Base-by-base conservation (phyloP, 257 asterid genomes). In the Ajuga chamaepitys region DNA sequence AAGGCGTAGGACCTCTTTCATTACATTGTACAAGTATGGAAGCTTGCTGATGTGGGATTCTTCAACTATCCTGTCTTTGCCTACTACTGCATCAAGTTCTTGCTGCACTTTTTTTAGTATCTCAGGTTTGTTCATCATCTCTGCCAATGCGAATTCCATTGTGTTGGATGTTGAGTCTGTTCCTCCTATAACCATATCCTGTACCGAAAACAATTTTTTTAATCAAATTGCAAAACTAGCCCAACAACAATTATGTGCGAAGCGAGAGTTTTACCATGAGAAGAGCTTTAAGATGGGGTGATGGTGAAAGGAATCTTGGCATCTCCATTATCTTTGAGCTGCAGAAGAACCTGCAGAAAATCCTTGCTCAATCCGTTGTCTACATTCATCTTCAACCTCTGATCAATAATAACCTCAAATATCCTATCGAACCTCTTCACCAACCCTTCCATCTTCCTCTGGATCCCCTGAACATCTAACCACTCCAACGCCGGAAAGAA, bases 161-260 rank as follows among this genome's bases (percentile, higher is more conserved):
- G 84, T 34, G 80, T 80, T 90, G 7, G 97, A 76, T 18, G 95
- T 82, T 7, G 95, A 83, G 45, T 90, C 95, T 0, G 87, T 85
- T n/a, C 97, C 95, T 3, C 87, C 95, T 0, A 85, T 88, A 0
- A 87, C 75, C 81, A 77, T 72, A 47, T 77, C 71, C 81, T 76
- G 80, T n/a, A n/a, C n/a, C n/a, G n/a, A n/a, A n/a, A n/a, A n/a
- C n/a, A n/a, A n/a, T n/a, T n/a, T n/a, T n/a, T n/a, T n/a, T n/a
- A n/a, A n/a, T n/a, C n/a, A n/a, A n/a, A n/a, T n/a, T n/a, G n/a
- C n/a, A n/a, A n/a, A n/a, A n/a, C n/a, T n/a, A n/a, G n/a, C n/a
- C n/a, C n/a, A n/a, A n/a, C n/a, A n/a, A n/a, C n/a, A n/a, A n/a
- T n/a, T 28, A 5, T 16, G 12, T 16, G 53, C 6, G 53, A 34